Evolutionary conservation across 257 asterid genomes (phyloP).

Genomic region (Solanum pimpinellifolium): DNA sequence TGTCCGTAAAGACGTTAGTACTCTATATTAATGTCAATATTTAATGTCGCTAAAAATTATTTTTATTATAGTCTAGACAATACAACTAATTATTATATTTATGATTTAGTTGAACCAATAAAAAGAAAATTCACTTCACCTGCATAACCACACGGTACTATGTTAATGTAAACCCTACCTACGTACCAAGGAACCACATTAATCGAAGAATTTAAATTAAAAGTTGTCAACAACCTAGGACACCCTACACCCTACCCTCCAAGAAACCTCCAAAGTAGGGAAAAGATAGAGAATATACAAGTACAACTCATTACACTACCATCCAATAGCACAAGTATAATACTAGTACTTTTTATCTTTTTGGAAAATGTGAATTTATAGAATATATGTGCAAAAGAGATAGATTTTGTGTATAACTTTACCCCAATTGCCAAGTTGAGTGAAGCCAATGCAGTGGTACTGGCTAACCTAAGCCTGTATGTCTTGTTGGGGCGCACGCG

Average conservation of each 20-base stretch:
- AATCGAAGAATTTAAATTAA: too few relatives aligned
- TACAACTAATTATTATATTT: background rate
- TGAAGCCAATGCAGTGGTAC: slow-evolving; percentile 65
- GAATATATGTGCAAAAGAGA: background rate
- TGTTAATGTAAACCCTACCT: background rate
- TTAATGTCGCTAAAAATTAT: too few relatives aligned
- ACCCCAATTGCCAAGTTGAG: slow-evolving; percentile 90
- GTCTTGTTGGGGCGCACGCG: slow-evolving; percentile 59
- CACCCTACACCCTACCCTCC: background rate
- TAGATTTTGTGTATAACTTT: background rate
- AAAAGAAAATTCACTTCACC: too few relatives aligned
- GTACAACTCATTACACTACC: background rate
- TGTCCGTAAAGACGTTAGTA: too few relatives aligned
- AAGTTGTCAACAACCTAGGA: background rate
- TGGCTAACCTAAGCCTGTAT: slow-evolving; percentile 76
- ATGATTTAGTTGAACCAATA: background rate
- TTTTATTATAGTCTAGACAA: too few relatives aligned
- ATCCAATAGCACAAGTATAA: background rate
- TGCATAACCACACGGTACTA: fast-evolving
- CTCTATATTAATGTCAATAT: too few relatives aligned
- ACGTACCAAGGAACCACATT: background rate
- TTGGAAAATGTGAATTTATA: background rate
- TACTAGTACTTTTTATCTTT: background rate
- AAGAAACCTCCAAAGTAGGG: background rate
- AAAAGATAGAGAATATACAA: background rate